Evolutionary conservation across 2,329 filamentous ascomycete species (phyloP), one percentile per base, ranked within the genome.

Genomic region (Trichoderma asperellum): DNA sequence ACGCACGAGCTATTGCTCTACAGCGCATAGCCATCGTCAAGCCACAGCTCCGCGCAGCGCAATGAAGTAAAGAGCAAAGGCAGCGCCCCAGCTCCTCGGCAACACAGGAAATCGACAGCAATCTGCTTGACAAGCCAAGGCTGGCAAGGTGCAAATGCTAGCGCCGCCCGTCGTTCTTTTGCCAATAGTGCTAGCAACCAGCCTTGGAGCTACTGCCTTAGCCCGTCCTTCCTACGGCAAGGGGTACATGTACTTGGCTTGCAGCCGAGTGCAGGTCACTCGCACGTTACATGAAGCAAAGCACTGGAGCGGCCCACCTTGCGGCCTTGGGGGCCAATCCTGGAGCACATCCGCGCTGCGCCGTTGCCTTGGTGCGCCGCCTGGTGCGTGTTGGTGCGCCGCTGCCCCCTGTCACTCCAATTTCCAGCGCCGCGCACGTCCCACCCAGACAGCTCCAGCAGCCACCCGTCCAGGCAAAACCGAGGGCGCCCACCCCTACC

Each of bases 351-450:
- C 63, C 63, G 55, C 32, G 24, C 40, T n/a, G 29, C 43, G 43
- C 40, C 59, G 27, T 32, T 27, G 16, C 27, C 40, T 62, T 62
- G 27, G 37, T 40, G 35, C 35, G 63, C 63, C 29, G 34, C 34
- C 37, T 40, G 57, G 49, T 58, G 64, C 29, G 53, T 34, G 32
- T 29, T 10, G 47, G 43, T 57, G 34, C 24, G 35, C 68, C 21
- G 18, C 4, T 21, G 18, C n/a, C 66, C 66, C 69, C 47, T 57
- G 66, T 65, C 69, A 40, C 35, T 55, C 69, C 67, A 72, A 71
- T 71, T 72, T 72, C 71, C 71, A 72, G 69, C 53, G 70, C 59
- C 58, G 66, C 53, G 66, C 66, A 69, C 66, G 66, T 55, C 64
- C 71, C 71, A 71, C 65, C 59, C 24, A 21, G 59, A n/a, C 40